Percentiles rank a stretch among this genome's conserved stretches.
Evolutionary conservation across 495 filamentous ascomycete genomes (phyloP).

Genomic region (Lasiosphaeris hirsuta): DNA sequence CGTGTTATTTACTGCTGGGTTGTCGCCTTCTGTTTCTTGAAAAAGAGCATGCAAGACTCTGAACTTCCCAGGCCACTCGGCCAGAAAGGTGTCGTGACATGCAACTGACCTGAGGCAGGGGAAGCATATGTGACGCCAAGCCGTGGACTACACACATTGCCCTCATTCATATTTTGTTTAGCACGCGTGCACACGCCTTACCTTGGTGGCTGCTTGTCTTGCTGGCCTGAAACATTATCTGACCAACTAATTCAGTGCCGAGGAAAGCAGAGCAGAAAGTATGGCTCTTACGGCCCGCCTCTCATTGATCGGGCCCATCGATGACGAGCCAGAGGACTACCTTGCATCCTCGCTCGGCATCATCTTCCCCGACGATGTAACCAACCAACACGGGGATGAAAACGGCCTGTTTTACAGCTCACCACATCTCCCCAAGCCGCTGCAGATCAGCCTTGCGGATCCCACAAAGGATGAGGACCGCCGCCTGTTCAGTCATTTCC

Average conservation of each 20-base stretch:
- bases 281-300: conserved; percentile 47
- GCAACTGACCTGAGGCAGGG: too few relatives aligned
- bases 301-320: conserved; percentile 30
- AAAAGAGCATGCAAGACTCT: background rate
- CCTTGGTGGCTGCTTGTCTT: too few relatives aligned
- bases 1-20: background rate
- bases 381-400: conserved; percentile 71
- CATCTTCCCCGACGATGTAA: conserved; percentile 74
- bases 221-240: background rate
- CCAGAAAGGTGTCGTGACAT: too few relatives aligned
- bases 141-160: too few relatives aligned
- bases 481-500: conserved; percentile 72
- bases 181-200: too few relatives aligned
- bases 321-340: conserved; percentile 58
- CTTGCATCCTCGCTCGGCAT: conserved; percentile 60
- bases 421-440: conserved; percentile 44
- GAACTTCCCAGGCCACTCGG: too few relatives aligned
- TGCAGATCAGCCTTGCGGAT: conserved; percentile 52
- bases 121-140: too few relatives aligned
- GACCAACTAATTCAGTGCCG: background rate
- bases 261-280: background rate
- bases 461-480: conserved; percentile 55
- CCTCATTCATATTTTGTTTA: too few relatives aligned
- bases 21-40: background rate
- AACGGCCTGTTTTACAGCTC: conserved; percentile 65